A percentile compares a stretch with the other conserved stretches of the same genome.
These are phyloP conservation scores for Arthroderma uncinatum DNA, from an alignment of 2,329 filamentous ascomycete species.

Conservation along the genomic window DNA sequence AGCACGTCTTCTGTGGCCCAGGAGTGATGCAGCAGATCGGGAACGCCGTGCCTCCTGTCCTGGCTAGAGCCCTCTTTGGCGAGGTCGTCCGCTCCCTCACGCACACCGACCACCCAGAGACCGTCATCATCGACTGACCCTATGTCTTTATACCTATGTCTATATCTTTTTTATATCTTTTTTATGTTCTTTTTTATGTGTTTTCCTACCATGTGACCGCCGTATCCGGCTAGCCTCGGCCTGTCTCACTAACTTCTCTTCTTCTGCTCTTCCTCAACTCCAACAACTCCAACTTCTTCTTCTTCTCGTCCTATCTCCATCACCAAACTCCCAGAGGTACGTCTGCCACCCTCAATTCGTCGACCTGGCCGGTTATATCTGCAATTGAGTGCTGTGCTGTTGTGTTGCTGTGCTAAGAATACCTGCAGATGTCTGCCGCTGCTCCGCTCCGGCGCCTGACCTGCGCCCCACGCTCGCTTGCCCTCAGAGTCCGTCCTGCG, in stretches of 20 bases:
- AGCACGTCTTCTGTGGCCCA: constrained; percentile 45
- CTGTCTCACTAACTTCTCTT: background rate
- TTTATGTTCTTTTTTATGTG: background rate
- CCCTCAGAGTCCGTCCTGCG: constrained; percentile 31
- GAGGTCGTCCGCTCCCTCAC: constrained; percentile 29
- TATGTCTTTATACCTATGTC: background rate
- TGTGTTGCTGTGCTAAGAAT: constrained; percentile 1
- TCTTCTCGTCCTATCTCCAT: constrained; percentile 29
- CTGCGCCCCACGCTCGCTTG: constrained; percentile 33
- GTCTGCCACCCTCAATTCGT: constrained; percentile 25
- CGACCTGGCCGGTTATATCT: constrained; percentile 1
- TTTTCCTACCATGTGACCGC: background rate
- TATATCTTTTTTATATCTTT: background rate
- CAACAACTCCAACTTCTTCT: constrained; percentile 7
- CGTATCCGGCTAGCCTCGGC: background rate
- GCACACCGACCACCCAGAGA: constrained; percentile 23
- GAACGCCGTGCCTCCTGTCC: constrained; percentile 60
- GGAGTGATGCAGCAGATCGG: constrained; percentile 54
- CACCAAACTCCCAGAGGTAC: constrained; percentile 18
- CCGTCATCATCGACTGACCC: background rate
- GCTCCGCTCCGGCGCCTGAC: constrained; percentile 33
- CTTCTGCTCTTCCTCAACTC: background rate
- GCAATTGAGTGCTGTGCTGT: background rate
- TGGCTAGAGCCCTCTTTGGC: constrained; percentile 32
- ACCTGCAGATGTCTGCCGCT: constrained; percentile 29